Percentiles rank a stretch among this genome's conserved stretches.
phyloP scores from a whole-genome alignment of 2,329 filamentous ascomycete genomes.

The Tolypocladium tropicale region DNA sequence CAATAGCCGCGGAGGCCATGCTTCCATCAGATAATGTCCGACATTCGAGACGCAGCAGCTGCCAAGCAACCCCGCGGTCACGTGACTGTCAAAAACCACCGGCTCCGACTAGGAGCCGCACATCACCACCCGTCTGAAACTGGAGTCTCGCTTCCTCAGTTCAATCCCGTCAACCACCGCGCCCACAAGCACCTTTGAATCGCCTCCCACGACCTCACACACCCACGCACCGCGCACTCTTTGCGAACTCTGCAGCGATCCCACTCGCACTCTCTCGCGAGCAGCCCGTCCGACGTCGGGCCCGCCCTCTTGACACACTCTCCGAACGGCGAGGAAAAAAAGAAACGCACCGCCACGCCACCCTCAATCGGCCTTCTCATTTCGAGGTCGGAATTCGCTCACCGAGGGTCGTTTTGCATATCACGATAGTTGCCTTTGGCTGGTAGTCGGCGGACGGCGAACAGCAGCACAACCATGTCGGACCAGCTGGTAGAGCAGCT shows the following conservation, averaged over 20 bases:
- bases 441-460: slow-evolving; percentile 14
- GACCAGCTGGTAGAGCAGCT: slow-evolving; percentile 36
- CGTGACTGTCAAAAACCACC: slow-evolving; percentile 18
- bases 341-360: background rate
- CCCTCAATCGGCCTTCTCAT: background rate
- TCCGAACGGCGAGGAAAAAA: background rate
- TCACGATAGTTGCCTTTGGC: slow-evolving; percentile 8
- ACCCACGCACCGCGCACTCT: background rate
- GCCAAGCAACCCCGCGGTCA: slow-evolving; percentile 20
- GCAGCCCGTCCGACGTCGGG: background rate
- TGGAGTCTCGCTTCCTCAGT: slow-evolving; percentile 1
- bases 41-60: background rate
- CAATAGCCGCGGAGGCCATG: background rate
- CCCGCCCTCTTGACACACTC: background rate
- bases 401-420: slow-evolving; percentile 8
- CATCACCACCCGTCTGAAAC: slow-evolving; percentile 14
- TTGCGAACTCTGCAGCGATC: background rate
- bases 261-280: background rate
- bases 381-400: background rate
- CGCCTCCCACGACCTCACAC: slow-evolving; percentile 7
- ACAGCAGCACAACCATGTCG: slow-evolving; percentile 24
- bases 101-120: slow-evolving; percentile 15
- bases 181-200: slow-evolving; percentile 7
- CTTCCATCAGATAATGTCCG: no score
- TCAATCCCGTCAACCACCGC: slow-evolving; percentile 2